Evolutionary conservation across 257 asterid species (phyloP).

Genomic region (Asclepias syriaca): DNA sequence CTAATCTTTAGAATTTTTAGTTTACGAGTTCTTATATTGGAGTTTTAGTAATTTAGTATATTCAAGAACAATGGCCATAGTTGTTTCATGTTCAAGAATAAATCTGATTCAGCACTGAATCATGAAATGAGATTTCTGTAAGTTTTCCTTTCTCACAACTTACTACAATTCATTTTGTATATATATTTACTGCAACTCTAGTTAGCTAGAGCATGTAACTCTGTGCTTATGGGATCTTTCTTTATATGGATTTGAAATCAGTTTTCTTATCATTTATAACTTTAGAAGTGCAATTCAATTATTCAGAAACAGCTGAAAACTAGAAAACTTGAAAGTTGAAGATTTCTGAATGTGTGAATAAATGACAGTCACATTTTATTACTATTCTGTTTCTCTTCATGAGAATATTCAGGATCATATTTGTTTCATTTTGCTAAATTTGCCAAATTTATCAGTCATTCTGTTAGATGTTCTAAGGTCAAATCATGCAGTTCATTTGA

Average conservation of each 20-base stretch:
- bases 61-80: too few relatives aligned
- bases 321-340: constrained; percentile 78
- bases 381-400: background rate
- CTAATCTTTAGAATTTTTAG: too few relatives aligned
- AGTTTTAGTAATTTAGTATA: constrained; percentile 5
- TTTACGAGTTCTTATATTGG: constrained; percentile 14
- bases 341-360: constrained; percentile 4
- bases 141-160: constrained; percentile 33
- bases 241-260: constrained; percentile 60
- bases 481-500: background rate
- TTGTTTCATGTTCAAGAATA: too few relatives aligned
- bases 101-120: constrained; percentile 58
- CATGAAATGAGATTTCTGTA: constrained; percentile 69
- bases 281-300: constrained; percentile 64
- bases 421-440: background rate
- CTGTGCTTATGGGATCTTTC: constrained; percentile 49
- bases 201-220: constrained; percentile 10
- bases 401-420: background rate
- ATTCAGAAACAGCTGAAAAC: constrained; percentile 71
- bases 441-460: background rate
- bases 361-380: background rate
- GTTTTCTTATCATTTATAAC: constrained; percentile 53
- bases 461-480: background rate
- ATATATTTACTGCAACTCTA: constrained; percentile 3
- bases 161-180: background rate